Percentiles rank a stretch among this genome's conserved stretches.
Conservation (phyloP, 108 stramenopile genomes). For the Fragilaria crotonensis region DNA sequence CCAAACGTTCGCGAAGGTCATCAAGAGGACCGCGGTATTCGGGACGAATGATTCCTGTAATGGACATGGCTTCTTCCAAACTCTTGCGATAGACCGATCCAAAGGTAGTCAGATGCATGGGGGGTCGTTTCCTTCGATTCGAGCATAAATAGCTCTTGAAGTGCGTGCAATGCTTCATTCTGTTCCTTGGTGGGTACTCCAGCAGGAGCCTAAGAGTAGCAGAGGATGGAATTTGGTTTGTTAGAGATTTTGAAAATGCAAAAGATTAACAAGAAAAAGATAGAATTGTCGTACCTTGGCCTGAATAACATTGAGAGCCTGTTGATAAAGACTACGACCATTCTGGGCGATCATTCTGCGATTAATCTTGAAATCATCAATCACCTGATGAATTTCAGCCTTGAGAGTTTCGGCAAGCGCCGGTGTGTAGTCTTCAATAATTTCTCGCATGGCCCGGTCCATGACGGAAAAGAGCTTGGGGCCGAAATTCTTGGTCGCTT, state of each 20-base stretch:
- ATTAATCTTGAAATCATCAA: constrained; percentile 45
- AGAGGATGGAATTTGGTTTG: too few relatives aligned
- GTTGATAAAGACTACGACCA: constrained; percentile 51
- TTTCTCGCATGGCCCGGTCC: constrained; percentile 47
- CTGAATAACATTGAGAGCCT: constrained; percentile 41
- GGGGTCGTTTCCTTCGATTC: constrained; percentile 42
- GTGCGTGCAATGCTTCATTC: constrained; percentile 42
- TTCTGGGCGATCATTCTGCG: constrained; percentile 51
- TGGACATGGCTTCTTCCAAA: constrained; percentile 78
- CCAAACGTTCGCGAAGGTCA: constrained; percentile 54
- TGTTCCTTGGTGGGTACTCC: constrained; percentile 65
- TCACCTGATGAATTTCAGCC: constrained; percentile 36
- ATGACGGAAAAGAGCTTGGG: constrained; percentile 64
- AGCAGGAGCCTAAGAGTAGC: constrained; percentile 28
- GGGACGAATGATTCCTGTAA: constrained; percentile 73
- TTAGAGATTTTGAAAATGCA: too few relatives aligned
- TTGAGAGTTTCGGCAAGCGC: constrained; percentile 63
- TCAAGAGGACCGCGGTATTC: constrained; percentile 67
- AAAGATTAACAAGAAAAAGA: too few relatives aligned
- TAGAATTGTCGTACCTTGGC: constrained; percentile 23
- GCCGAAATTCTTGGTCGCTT: constrained; percentile 54
- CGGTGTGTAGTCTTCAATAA: constrained; percentile 53
- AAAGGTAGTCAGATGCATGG: constrained; percentile 55
- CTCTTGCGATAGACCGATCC: constrained; percentile 70
- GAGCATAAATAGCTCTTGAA: constrained; percentile 47